Evolutionary conservation across 2,329 filamentous ascomycete species (phyloP), one percentile per base, ranked within the genome.

Genomic region (Aspergillus eucalypticola): DNA sequence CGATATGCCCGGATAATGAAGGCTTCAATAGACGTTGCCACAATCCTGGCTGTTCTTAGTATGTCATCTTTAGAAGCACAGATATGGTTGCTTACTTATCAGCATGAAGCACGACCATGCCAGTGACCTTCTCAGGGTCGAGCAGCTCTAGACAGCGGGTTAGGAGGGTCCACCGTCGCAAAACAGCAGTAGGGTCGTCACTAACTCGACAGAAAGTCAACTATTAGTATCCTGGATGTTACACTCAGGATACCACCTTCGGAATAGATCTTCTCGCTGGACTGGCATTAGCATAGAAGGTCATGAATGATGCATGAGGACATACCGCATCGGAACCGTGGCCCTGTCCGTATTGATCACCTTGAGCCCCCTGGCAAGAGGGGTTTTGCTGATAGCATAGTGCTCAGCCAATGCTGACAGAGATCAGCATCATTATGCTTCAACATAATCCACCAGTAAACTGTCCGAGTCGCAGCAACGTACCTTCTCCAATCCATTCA

Each of bases 291-390:
- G 67, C 56, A 50, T 32, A 25, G 15, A 54, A 7, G 29, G 15
- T 29, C 11, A 25, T 41, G 2, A 39, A 5, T 17, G 11, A n/a
- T 8, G 21, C 19, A 10, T 35, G 17, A 17, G 49, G n/a, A 70
- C 69, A 42, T 68, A 82, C 80, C 80, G 86, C 53, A 89, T 88
- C 3, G 87, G 87, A 17, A 98, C 93, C 67, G 87, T 96, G 75
- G 94, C 95, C 74, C 89, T 86, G 74, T 99, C 95, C 6, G 95
- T 98, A 76, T 98, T 98, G 74, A 99, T 92, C 25, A 96, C 84
- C 44, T 88, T 94, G 66, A 99, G 81, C 1, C 95, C 95, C 63
- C 93, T 87, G 53, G 92, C 92, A 69, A 90, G 89, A 15, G 90
- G 86, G 17, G 91, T 85, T 77, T 88, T 88, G 80, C 92, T 97